phyloP scores from a whole-genome alignment of 805 yeast species.

The Metschnikowia matae region DNA sequence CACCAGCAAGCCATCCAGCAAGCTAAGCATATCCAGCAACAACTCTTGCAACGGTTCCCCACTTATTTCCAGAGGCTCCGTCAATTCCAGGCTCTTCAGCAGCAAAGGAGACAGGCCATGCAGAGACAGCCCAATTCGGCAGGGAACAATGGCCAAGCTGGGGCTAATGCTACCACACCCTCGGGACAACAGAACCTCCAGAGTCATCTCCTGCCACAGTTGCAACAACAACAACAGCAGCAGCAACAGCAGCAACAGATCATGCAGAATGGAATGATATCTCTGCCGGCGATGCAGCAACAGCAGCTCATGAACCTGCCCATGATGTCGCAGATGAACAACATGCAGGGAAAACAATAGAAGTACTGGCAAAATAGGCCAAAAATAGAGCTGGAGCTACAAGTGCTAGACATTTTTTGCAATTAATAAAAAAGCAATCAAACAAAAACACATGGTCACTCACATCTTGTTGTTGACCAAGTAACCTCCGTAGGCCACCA shows the following conservation, averaged over 20 bases:
- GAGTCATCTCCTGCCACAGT: slow-evolving; percentile 4
- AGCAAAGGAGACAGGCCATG: slow-evolving; percentile 18
- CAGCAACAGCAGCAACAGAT: slow-evolving; percentile 6
- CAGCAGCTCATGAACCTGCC: slow-evolving; percentile 20
- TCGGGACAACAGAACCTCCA: neutral
- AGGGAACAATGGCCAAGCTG: neutral
- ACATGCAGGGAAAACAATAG: slow-evolving; percentile 13
- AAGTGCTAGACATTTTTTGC: neutral
- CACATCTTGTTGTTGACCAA: slow-evolving; percentile 5
- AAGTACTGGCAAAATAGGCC: neutral
- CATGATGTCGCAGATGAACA: slow-evolving; percentile 17
- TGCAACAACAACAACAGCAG: slow-evolving; percentile 5
- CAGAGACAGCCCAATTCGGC: slow-evolving; percentile 17
- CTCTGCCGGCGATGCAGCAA: slow-evolving; percentile 18
- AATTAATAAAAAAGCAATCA: neutral
- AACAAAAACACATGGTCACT: neutral
- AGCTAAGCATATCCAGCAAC: slow-evolving; percentile 36
- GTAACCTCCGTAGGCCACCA: slow-evolving; percentile 35
- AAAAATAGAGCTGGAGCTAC: neutral
- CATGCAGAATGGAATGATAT: slow-evolving; percentile 12
- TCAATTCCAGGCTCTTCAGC: slow-evolving; percentile 34
- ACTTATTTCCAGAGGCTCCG: slow-evolving; percentile 34
- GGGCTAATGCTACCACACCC: neutral
- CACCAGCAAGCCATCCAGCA: slow-evolving; percentile 43
- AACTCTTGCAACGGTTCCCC: slow-evolving; percentile 34